Conservation (phyloP, 139 green algal species). For the Desmodesmus armatus region DNA sequence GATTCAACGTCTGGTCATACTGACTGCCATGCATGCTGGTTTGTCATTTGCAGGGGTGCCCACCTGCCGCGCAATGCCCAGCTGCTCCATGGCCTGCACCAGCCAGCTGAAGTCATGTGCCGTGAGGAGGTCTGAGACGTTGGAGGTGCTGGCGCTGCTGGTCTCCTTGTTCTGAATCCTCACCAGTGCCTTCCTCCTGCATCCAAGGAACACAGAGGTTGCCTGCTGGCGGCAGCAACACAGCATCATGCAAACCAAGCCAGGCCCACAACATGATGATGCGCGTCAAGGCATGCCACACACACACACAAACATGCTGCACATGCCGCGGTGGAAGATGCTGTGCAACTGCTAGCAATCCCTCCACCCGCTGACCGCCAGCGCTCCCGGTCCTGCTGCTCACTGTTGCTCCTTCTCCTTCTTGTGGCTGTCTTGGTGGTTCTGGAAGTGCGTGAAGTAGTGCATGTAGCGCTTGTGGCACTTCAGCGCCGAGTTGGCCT, state of each 20-base stretch:
- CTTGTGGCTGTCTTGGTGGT: slow-evolving; percentile 63
- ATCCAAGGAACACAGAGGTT: too few species aligned
- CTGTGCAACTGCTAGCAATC: too few species aligned
- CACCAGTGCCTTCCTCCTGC: too few species aligned
- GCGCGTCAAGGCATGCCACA: too few species aligned
- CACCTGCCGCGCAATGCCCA: slow-evolving; percentile 58
- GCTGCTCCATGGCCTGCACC: slow-evolving; percentile 73
- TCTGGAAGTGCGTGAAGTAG: slow-evolving; percentile 87
- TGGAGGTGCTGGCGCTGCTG: background rate
- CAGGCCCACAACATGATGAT: background rate
- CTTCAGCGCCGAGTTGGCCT: slow-evolving; percentile 67
- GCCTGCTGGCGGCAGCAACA: background rate
- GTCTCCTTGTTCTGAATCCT: background rate
- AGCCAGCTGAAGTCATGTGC: slow-evolving; percentile 66
- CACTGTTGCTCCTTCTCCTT: slow-evolving; percentile 51
- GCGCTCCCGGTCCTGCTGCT: background rate
- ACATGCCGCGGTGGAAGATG: too few species aligned
- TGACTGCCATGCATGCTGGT: too few species aligned
- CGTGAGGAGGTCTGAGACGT: background rate
- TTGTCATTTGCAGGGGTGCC: too few species aligned
- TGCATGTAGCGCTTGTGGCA: slow-evolving; percentile 92
- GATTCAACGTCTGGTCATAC: too few species aligned
- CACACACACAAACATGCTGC: background rate
- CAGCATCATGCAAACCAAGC: background rate
- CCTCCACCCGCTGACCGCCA: background rate